Evolutionary conservation across 495 filamentous ascomycete genomes (phyloP), one percentile per base, ranked within the genome.

Genomic region (Penicillium turbatum): DNA sequence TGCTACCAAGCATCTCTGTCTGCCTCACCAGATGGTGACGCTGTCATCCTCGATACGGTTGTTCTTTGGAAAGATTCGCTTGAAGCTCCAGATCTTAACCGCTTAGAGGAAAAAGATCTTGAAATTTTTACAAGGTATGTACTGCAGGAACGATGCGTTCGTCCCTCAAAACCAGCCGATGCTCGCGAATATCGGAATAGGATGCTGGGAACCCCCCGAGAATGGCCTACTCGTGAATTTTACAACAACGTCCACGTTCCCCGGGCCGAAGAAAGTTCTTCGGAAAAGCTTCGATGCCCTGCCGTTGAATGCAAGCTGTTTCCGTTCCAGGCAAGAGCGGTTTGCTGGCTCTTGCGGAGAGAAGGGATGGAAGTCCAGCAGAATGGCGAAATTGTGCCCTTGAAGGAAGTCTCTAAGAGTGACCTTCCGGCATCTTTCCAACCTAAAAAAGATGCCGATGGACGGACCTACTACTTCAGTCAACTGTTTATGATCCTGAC

Each of bases 291-390:
- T 3, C 65, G 70, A 56, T 70, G 71, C 36, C 61, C 61, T 13
- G 40, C 72, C 8, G 57, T 82, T 5, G 63, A 74, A 12, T 83
- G 75, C 53, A 61, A 77, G 26, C 71, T 90, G 4, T 87, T 85
- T 60, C 84, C 86, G 0, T 92, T 90, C 57, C 87, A 92, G 61
- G 76, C 78, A 53, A 74, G 87, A 56, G 79, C 87, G n/a, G 77
- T 90, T 5, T 67, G 76, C 39, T 92, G 87, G 86, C 70, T 92
- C 54, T 55, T 90, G 29, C 55, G 63, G 46, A 75, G 81, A 59
- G 88, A 90, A 60, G 75, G 80, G 7, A 65, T 77, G 55, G 59
- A 69, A 9, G 61, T 76, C 13, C 55, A 66, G 19, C 49, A 62
- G 7, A 44, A 72, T 51, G 73, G 70, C n/a, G 60, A 50, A 35